Conservation (phyloP, 306 rosid genomes). For the Lagenaria siceraria region DNA sequence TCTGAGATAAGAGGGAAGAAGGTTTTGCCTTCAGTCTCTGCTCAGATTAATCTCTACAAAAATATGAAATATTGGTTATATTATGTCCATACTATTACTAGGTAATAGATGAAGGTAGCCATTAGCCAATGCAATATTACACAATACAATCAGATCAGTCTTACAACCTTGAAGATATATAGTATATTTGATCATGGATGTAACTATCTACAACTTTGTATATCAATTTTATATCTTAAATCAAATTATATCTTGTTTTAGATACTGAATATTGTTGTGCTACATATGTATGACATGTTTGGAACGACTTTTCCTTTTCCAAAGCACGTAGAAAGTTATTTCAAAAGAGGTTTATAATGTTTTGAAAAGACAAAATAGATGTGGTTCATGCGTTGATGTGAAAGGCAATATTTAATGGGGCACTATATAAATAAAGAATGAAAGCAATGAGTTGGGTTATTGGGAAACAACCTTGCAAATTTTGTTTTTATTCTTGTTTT, state of each 20-base stretch:
- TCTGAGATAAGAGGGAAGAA: slow-evolving; percentile 78
- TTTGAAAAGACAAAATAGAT: not conserved
- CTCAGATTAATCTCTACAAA: slow-evolving; percentile 22
- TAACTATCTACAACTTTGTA: slow-evolving; percentile 1
- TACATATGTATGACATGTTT: too few species aligned
- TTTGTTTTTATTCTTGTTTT: not conserved
- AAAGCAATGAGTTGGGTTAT: not conserved
- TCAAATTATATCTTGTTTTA: not conserved
- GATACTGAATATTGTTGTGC: not conserved
- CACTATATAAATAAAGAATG: not conserved
- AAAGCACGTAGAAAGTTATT: not conserved
- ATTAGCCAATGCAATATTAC: slow-evolving; percentile 12
- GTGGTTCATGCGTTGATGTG: not conserved
- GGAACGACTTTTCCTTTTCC: too few species aligned
- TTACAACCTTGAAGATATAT: slow-evolving; percentile 3
- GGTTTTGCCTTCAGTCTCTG: slow-evolving; percentile 91
- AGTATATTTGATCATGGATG: not conserved
- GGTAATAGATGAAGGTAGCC: slow-evolving; percentile 37
- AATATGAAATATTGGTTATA: slow-evolving; percentile 14
- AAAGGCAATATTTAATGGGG: not conserved
- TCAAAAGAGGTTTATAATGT: too few species aligned
- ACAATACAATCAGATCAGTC: slow-evolving; percentile 21
- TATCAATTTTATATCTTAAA: not conserved
- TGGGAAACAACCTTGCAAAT: not conserved
- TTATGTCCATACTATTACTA: slow-evolving; percentile 32